Percentiles rank a stretch among this genome's conserved stretches.
Conservation (phyloP, 768 basidiomycete species). For the Infundibulicybe gibba region DNA sequence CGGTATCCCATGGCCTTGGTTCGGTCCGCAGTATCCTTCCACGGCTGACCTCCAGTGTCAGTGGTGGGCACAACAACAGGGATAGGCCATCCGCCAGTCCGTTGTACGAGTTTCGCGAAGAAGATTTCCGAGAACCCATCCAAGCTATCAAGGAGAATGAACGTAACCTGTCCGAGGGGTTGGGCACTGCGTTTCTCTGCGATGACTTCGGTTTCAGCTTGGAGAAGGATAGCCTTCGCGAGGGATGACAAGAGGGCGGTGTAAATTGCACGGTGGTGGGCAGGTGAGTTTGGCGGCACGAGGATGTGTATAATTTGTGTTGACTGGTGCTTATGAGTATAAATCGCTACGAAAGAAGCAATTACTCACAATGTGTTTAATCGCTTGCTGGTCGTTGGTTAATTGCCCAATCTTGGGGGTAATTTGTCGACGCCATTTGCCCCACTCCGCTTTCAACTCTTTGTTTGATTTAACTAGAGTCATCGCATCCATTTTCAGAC, state of each 20-base stretch:
- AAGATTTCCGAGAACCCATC: constrained; percentile 71
- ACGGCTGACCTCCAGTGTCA: constrained; percentile 47
- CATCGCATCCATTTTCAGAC: constrained; percentile 63
- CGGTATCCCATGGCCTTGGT: constrained; percentile 58
- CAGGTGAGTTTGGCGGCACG: constrained; percentile 20
- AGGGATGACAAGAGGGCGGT: constrained; percentile 81
- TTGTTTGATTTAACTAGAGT: constrained; percentile 58
- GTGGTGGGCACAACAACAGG: constrained; percentile 55
- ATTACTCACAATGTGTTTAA: constrained; percentile 58
- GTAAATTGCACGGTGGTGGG: constrained; percentile 48
- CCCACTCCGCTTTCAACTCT: constrained; percentile 57
- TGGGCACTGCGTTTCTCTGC: constrained; percentile 83
- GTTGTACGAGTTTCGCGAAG: constrained; percentile 82
- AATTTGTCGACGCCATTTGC: constrained; percentile 67
- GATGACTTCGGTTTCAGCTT: constrained; percentile 91
- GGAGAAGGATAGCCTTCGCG: constrained; percentile 81
- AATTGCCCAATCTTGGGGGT: constrained; percentile 87
- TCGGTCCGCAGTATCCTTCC: constrained; percentile 39
- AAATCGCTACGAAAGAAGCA: constrained; percentile 3
- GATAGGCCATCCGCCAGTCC: constrained; percentile 85
- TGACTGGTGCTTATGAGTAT: constrained; percentile 20
- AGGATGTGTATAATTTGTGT: constrained; percentile 33
- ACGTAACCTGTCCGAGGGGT: constrained; percentile 76
- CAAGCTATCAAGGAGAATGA: constrained; percentile 58
- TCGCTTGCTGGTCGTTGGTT: constrained; percentile 62